A percentile compares a stretch with the other conserved stretches of the same genome.
phyloP scores from a whole-genome alignment of 2,329 filamentous ascomycete genomes.

The Penicillium italicum region DNA sequence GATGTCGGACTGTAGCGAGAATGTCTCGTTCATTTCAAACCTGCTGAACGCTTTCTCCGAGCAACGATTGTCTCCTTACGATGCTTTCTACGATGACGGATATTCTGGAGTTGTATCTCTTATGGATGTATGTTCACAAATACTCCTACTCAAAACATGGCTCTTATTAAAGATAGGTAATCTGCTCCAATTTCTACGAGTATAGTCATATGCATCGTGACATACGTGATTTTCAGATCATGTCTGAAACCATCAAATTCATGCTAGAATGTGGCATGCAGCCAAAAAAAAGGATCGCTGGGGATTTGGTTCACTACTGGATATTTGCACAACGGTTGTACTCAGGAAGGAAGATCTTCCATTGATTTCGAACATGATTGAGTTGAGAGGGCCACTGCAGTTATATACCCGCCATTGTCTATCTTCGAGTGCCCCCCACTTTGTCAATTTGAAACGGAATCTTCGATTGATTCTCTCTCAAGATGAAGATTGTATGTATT shows the following conservation, averaged over 20 bases:
- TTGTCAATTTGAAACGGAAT: not conserved
- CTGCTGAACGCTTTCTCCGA: not conserved
- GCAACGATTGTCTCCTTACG: not conserved
- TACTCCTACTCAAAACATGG: not conserved
- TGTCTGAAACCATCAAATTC: not conserved
- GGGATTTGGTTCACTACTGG: not conserved
- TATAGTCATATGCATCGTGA: too few species aligned
- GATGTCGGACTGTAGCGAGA: rapidly evolving
- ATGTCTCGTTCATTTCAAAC: not conserved
- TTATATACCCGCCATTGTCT: rapidly evolving
- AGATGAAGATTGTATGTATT: not conserved
- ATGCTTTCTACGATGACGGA: not conserved
- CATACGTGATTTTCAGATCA: not conserved
- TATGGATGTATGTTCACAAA: not conserved
- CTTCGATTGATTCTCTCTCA: not conserved
- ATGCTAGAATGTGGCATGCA: not conserved
- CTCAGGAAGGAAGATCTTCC: not conserved
- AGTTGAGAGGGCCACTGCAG: not conserved
- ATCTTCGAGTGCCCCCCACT: not conserved
- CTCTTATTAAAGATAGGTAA: not conserved
- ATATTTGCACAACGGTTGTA: not conserved
- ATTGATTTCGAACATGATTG: not conserved
- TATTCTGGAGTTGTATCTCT: not conserved
- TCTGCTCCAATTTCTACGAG: rapidly evolving
- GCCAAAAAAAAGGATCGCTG: not conserved